phyloP scores from a whole-genome alignment of 2,329 filamentous ascomycete species.

The Zopfia rhizophila region DNA sequence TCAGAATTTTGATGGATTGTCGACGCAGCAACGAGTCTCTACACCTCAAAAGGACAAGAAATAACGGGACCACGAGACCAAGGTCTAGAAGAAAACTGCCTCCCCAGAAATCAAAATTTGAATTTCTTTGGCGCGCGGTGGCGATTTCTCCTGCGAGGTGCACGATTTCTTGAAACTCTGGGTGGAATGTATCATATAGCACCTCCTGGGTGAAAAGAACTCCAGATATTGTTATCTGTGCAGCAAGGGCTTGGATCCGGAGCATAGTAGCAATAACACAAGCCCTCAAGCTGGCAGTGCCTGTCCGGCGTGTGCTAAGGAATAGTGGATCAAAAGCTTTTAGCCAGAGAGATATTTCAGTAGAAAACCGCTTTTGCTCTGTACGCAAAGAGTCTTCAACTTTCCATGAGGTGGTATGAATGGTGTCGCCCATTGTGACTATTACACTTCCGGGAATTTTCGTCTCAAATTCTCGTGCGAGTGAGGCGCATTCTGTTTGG shows the following conservation, averaged over 20 bases:
- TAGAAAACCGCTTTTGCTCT: slow-evolving; percentile 5
- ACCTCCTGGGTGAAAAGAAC: slow-evolving; percentile 18
- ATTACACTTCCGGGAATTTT: slow-evolving; percentile 13
- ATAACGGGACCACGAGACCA: slow-evolving; percentile 19
- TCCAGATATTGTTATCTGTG: slow-evolving; percentile 16
- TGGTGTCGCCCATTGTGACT: slow-evolving; percentile 17
- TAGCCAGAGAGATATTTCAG: slow-evolving; percentile 18
- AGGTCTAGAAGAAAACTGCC: slow-evolving; percentile 23
- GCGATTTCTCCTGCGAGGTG: slow-evolving; percentile 15
- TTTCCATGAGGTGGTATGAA: slow-evolving; percentile 15
- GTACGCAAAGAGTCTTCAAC: slow-evolving; percentile 8
- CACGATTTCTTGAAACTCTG: slow-evolving; percentile 19
- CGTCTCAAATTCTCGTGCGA: slow-evolving; percentile 8
- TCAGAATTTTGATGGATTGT: slow-evolving; percentile 18
- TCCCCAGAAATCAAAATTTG: slow-evolving; percentile 11
- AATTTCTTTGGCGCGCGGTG: slow-evolving; percentile 9
- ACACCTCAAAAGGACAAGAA: slow-evolving; percentile 19
- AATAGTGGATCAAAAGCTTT: slow-evolving; percentile 20
- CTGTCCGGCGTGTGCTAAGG: slow-evolving; percentile 4
- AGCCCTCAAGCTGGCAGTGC: slow-evolving; percentile 6
- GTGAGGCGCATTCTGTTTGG: slow-evolving; percentile 6
- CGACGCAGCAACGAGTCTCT: slow-evolving; percentile 17
- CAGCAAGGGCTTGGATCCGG: slow-evolving; percentile 21
- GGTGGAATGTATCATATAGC: slow-evolving; percentile 16
- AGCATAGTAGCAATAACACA: slow-evolving; percentile 20